Evolutionary conservation across 306 rosid genomes (phyloP), one percentile per base, ranked within the genome.

Genomic region (Spatholobus suberectus): DNA sequence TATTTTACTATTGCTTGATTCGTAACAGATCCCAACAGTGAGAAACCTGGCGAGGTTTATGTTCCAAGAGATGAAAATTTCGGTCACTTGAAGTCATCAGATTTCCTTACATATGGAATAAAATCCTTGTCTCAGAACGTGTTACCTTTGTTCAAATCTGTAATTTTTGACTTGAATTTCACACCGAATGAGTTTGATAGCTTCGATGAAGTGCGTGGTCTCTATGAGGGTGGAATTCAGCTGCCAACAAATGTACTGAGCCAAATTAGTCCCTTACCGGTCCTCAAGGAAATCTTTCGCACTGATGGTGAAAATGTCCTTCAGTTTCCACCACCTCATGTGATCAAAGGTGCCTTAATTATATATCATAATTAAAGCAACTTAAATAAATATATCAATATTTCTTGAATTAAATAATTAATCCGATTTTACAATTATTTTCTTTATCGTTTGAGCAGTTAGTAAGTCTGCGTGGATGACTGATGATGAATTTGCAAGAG

Each of bases 401-500:
- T 46, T 66, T 51, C 13, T 51, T 55, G 1, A 23, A 43, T 18
- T 61, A 5, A 29, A 6, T 29, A 15, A 76, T 41, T 20, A 13
- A 34, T 14, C 37, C 11, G 8, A 32, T 38, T 21, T 55, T 10
- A 18, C 38, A 18, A 47, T 29, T 27, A 27, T 32, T 57, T 58
- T 5, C 2, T 7, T 17, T 5, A 7, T 70, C 2, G 3, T 79
- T 86, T 69, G 63, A 20, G 4, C 85, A 90, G 92, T 83, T 66
- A 80, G 74, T 35, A 82, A 51, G 20, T 77, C 86, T 54, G 95
- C 84, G 17, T 91, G 92, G 92, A 91, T 87, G 87, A 89, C 92
- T 12, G 95, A 91, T 74, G 94, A 86, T 21, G 94, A 91, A 79
- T 91, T 91, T 85, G 93, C 87, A 1, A 88, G 95, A 83, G 95